phyloP scores from a whole-genome alignment of 805 yeast genomes.

The Candida xiaguanensis region DNA sequence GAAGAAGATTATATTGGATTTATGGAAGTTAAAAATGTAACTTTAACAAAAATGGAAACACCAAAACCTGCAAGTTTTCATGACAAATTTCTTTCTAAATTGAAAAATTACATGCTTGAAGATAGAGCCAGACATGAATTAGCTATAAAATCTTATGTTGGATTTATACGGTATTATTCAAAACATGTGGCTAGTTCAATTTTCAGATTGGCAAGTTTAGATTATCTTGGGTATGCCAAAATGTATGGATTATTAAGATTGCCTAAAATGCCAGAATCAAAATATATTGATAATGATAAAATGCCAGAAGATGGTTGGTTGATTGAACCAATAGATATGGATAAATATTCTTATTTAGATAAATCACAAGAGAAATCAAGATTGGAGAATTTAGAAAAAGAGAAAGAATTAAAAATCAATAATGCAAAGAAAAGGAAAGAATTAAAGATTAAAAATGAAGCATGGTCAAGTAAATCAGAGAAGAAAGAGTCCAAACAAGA shows the following conservation, averaged over 20 bases:
- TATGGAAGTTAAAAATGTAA: conserved; percentile 64
- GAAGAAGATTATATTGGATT: conserved; percentile 83
- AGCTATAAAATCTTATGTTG: conserved; percentile 77
- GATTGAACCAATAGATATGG: conserved; percentile 58
- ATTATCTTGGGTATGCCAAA: conserved; percentile 66
- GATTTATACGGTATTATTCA: conserved; percentile 76
- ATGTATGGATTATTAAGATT: conserved; percentile 78
- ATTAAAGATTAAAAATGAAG: conserved; percentile 49
- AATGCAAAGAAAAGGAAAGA: conserved; percentile 43
- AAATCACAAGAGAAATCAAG: conserved; percentile 60
- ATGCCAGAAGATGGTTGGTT: conserved; percentile 78
- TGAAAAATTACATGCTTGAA: conserved; percentile 54
- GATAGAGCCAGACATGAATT: conserved; percentile 83
- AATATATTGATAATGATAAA: conserved; percentile 41
- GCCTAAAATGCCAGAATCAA: conserved; percentile 93
- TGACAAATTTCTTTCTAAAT: conserved; percentile 18
- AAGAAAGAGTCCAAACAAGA: conserved; percentile 58
- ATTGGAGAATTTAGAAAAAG: conserved; percentile 51
- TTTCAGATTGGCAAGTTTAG: conserved; percentile 68
- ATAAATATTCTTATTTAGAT: conserved; percentile 62
- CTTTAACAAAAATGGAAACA: conserved; percentile 39
- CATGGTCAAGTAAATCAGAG: conserved; percentile 77
- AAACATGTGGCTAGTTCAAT: conserved; percentile 88
- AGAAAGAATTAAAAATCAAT: conserved; percentile 30
- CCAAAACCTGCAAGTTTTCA: conserved; percentile 19